These are phyloP conservation scores for Sporisorium graminicola DNA, from an alignment of 1,284 basidiomycete genomes.

Conservation along the genomic window DNA sequence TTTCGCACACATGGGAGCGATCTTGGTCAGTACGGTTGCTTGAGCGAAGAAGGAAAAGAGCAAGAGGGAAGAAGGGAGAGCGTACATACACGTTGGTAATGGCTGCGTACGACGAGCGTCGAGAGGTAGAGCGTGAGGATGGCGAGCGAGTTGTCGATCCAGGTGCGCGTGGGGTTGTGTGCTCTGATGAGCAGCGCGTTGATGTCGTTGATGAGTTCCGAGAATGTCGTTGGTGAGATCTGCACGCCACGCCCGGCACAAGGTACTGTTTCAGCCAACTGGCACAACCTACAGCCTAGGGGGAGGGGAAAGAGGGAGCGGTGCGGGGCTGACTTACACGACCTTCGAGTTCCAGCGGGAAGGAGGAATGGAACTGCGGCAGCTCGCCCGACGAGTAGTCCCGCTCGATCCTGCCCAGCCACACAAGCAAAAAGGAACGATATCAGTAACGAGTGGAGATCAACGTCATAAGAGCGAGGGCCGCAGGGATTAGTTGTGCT, in stretches of 20 bases:
- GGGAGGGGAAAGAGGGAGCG: neutral
- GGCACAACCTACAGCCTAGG: no score
- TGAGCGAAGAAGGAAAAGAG: no score
- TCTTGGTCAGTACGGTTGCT: no score
- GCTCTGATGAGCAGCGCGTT: constrained; percentile 52
- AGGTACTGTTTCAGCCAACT: neutral
- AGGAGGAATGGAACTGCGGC: constrained; percentile 80
- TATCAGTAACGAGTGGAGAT: no score
- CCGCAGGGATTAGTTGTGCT: neutral
- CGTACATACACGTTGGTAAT: constrained; percentile 82
- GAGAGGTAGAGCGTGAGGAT: constrained; percentile 69
- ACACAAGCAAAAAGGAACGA: neutral
- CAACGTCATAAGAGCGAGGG: no score
- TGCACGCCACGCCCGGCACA: neutral
- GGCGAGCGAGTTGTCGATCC: constrained; percentile 52
- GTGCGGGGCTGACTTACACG: constrained; percentile 75
- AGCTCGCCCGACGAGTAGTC: constrained; percentile 85
- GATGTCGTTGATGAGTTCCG: constrained; percentile 60
- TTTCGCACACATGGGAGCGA: no score
- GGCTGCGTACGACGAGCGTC: constrained; percentile 74
- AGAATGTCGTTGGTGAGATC: constrained; percentile 49
- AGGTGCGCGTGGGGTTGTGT: constrained; percentile 36
- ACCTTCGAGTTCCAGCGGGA: constrained; percentile 84
- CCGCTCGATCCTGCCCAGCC: constrained; percentile 76
- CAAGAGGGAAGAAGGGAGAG: no score